Evolutionary conservation across 176 grass and related monocot genomes (phyloP).

Genomic region (Chrysopogon serrulatus): DNA sequence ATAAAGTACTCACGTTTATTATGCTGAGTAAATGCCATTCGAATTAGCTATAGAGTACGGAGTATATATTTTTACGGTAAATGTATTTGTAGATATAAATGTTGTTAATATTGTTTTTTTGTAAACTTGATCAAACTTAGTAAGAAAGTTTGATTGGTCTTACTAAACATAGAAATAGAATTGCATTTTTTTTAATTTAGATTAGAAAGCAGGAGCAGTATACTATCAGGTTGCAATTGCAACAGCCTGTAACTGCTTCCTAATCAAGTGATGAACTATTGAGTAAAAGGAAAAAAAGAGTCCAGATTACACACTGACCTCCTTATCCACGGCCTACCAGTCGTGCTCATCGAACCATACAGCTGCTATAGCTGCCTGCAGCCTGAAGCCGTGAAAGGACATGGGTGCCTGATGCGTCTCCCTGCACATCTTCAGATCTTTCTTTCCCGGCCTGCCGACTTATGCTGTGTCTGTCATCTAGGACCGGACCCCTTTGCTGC

Average conservation of each 20-base stretch:
- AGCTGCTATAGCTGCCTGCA: not conserved
- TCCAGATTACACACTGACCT: not conserved
- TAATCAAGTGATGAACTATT: not conserved
- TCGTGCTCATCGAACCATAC: not conserved
- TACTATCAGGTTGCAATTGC: not conserved
- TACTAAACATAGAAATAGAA: too few relatives aligned
- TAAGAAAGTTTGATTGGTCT: too few relatives aligned
- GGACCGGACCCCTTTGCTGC: not conserved
- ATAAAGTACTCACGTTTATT: too few relatives aligned
- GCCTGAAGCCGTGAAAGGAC: not conserved
- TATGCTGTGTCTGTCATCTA: not conserved
- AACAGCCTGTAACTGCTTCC: not conserved
- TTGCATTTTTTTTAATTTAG: too few relatives aligned
- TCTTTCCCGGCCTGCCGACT: conserved; percentile 15
- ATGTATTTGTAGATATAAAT: too few relatives aligned
- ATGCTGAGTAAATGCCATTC: too few relatives aligned
- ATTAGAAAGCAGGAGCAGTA: too few relatives aligned
- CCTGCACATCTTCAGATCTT: conserved; percentile 10
- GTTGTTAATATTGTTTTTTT: too few relatives aligned
- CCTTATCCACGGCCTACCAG: not conserved
- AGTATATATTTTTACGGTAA: too few relatives aligned
- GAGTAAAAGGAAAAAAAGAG: not conserved
- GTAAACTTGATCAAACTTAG: too few relatives aligned
- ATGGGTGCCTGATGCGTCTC: not conserved
- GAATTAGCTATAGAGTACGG: too few relatives aligned